Base-by-base conservation (phyloP, 257 asterid genomes). In the Solanum corneliomulleri region DNA sequence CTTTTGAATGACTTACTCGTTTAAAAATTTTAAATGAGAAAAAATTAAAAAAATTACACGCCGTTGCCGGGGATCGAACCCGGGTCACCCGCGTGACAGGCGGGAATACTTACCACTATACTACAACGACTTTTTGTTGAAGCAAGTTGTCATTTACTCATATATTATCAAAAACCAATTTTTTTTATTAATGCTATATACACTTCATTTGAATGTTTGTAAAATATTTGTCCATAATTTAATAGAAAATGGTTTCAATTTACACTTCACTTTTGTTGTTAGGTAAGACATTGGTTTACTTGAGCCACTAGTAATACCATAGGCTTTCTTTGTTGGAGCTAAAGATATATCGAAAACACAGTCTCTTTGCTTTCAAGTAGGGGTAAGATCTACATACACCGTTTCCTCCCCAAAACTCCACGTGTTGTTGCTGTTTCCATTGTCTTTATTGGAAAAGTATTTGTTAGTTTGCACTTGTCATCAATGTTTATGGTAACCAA, bases 31-130 rank as follows among this genome's bases (percentile, higher is more conserved):
- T 20, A 56, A 56, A 56, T 18, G 11, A 56, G 11, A 6, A 9
- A 70, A 70, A 16, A 11, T 2, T 1, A 6, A 33, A 35, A 33
- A 35, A 1, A 4, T 2, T 3, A 0, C 0, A 0, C 94, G 98
- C 96, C 95, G 95, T 87, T 94, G 98, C 97, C 95, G 94, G 98
- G 96, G 98, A 95, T 95, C 97, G 97, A 96, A 95, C 97, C 97
- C 95, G 95, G 97, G 98, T 95, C 98, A 89, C 95, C 95, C 95
- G 98, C 95, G 96, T 94, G 98, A 95, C 98, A 96, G 97, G 98
- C 93, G 92, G 96, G 95, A 90, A 96, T 96, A 96, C 99, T 96
- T n/a, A 95, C 97, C 98, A 95, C 99, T 94, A 94, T 93, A 93
- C 98, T 95, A 95, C 99, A 96, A 94, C 96, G 80, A 72, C 80